These are phyloP conservation scores for Scedosporium dehoogii DNA, from an alignment of 2,329 filamentous ascomycete species.

Conservation along the genomic window DNA sequence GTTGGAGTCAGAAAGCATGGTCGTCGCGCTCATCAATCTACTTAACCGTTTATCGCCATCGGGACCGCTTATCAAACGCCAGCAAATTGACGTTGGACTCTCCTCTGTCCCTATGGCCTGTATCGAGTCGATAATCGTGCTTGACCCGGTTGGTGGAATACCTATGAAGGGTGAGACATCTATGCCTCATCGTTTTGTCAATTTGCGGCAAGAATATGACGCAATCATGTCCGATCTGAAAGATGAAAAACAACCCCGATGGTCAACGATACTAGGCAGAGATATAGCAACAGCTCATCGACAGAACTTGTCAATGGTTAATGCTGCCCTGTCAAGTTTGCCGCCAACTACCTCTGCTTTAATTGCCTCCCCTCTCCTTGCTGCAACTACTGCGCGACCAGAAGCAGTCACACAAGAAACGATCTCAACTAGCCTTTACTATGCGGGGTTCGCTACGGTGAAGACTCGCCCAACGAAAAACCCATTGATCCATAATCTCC, in stretches of 20 bases:
- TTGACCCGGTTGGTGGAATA: constrained; percentile 80
- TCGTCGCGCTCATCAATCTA: constrained; percentile 68
- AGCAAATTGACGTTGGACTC: background rate
- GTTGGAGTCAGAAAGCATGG: constrained; percentile 47
- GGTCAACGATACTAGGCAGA: constrained; percentile 12
- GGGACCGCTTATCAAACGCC: background rate
- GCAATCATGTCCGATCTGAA: constrained; percentile 55
- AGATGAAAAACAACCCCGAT: constrained; percentile 15
- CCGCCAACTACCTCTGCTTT: constrained; percentile 79
- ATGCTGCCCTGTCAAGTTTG: constrained; percentile 61
- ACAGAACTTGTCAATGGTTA: constrained; percentile 64
- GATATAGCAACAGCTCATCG: constrained; percentile 36
- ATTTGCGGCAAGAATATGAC: constrained; percentile 81
- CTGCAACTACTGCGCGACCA: constrained; percentile 39
- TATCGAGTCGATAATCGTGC: constrained; percentile 77
- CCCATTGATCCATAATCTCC: constrained; percentile 85
- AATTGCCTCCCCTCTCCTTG: constrained; percentile 78
- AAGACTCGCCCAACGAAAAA: constrained; percentile 54
- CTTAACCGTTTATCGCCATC: constrained; percentile 45
- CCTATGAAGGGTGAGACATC: constrained; percentile 45
- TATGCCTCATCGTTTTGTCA: constrained; percentile 57
- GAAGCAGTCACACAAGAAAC: constrained; percentile 26
- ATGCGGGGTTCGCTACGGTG: constrained; percentile 28
- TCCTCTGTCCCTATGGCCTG: constrained; percentile 35
- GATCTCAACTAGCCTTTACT: constrained; percentile 14